Base-by-base conservation (phyloP, 2,329 filamentous ascomycete genomes). In the Penicillium brasilianum region DNA sequence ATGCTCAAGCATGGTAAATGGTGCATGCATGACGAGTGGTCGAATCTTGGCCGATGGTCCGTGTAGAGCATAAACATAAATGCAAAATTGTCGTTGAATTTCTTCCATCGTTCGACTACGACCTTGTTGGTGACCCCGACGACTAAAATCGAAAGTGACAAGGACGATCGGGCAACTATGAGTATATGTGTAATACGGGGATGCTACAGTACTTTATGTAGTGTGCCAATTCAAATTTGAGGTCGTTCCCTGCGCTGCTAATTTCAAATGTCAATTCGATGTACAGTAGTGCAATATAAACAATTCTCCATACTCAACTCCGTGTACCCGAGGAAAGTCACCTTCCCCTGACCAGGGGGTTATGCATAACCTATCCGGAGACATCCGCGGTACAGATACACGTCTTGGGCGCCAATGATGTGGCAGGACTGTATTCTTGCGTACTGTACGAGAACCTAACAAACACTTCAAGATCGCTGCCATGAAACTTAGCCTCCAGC, bases 401-500 rank as follows among this genome's bases (percentile, higher is more conserved):
- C 37, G n/a, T 18, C 30, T 5, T 60, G 20, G 32, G 25, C 52
- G 28, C 46, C 44, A 60, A 25, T 49, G 54, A 60, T 30, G 54
- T 41, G 58, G 54, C 37, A 46, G 18, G n/a, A 41, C 36, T 50
- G 56, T 41, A 34, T 20, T 43, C 9, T 43, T 43, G 14, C 25
- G 44, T 48, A 48, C 16, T 48, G 44, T 48, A 48, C 14, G 25
- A 5, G 25, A 30, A 30, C n/a, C 16, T 10, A 48, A 18, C 14
- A n/a, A 48, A 48, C 44, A 48, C 44, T 48, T 10, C 4, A 22
- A n/a, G 50, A 58, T 43, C 55, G 48, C 18, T 18, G 37, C 48
- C 49, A 28, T 37, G 50, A 51, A 49, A 36, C n/a, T 5, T 34
- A n/a, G 16, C 34, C 22, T 44, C 41, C 39, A 69, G 67, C 66